Percentiles rank a stretch among this genome's conserved stretches.
These are phyloP conservation scores for Ampelocalamus luodianensis DNA, from an alignment of 176 grass and related monocot species.

Conservation along the genomic window DNA sequence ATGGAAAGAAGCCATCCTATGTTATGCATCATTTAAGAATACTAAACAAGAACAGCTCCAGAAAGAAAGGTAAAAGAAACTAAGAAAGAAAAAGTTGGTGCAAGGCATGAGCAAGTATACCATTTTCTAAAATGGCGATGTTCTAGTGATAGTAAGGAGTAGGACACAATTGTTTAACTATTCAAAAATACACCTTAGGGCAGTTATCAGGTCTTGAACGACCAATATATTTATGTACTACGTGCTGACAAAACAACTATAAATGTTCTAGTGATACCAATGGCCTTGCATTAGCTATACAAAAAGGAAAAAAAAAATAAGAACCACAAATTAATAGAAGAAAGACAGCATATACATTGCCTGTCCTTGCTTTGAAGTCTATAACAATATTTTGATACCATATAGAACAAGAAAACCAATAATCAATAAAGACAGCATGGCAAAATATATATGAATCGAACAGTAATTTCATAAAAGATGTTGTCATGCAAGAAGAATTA, in stretches of 20 bases:
- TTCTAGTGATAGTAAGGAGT: not conserved
- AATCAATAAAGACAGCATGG: not conserved
- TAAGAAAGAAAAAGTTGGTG: not conserved
- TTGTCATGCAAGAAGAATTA: not conserved
- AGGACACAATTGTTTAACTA: not conserved
- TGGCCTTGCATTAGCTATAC: not conserved
- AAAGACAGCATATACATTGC: not conserved
- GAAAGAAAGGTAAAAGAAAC: not conserved
- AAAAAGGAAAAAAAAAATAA: not conserved
- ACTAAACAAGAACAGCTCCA: not conserved
- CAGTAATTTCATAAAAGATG: not conserved
- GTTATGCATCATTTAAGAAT: constrained; percentile 16
- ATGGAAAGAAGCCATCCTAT: not conserved
- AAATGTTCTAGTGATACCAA: not conserved
- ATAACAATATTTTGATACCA: not conserved
- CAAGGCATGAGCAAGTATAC: not conserved
- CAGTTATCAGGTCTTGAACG: not conserved
- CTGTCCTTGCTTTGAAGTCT: not conserved
- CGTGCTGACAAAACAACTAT: not conserved
- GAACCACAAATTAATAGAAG: not conserved
- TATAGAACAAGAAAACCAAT: not conserved
- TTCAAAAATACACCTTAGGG: not conserved
- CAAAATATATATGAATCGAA: not conserved
- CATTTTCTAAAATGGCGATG: not conserved
- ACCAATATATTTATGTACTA: constrained; percentile 4